Evolutionary conservation across 169 alveolate species (phyloP).

Genomic region (Eimeria zaria): DNA sequence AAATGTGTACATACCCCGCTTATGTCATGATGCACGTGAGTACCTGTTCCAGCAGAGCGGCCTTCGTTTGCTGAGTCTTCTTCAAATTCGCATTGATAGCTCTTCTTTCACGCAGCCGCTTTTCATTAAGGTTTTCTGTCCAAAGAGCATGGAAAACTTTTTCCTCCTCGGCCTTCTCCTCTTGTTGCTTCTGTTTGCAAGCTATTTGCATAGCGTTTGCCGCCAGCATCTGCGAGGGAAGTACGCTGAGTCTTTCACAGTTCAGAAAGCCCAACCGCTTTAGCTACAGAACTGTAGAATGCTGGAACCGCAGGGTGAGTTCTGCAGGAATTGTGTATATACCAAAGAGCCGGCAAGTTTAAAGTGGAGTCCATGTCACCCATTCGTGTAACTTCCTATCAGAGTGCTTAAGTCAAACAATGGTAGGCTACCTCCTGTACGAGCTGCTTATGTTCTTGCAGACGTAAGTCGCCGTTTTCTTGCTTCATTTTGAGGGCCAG

Average conservation of each 20-base stretch:
- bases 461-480: slow-evolving; percentile 26
- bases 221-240: slow-evolving; percentile 43
- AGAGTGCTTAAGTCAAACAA: not conserved
- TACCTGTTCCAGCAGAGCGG: slow-evolving; percentile 71
- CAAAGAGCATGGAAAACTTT: slow-evolving; percentile 53
- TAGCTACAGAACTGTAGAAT: not conserved
- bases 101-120: slow-evolving; percentile 43
- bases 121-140: slow-evolving; percentile 69
- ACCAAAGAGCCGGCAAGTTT: not conserved
- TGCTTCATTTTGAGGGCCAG: not conserved
- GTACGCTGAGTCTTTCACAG: not conserved
- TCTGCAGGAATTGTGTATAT: not conserved
- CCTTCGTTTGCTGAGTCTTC: slow-evolving; percentile 6
- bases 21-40: not conserved
- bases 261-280: not conserved
- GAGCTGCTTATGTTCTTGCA: slow-evolving; percentile 20
- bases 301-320: not conserved
- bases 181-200: slow-evolving; percentile 12
- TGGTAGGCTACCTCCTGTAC: slow-evolving; percentile 33
- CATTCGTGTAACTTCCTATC: not conserved
- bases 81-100: not conserved
- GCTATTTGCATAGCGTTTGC: slow-evolving; percentile 70
- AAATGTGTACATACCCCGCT: not conserved
- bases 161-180: slow-evolving; percentile 32
- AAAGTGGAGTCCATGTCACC: not conserved